Evolutionary conservation across 495 filamentous ascomycete genomes (phyloP).

Genomic region (Oleoguttula mirabilis): DNA sequence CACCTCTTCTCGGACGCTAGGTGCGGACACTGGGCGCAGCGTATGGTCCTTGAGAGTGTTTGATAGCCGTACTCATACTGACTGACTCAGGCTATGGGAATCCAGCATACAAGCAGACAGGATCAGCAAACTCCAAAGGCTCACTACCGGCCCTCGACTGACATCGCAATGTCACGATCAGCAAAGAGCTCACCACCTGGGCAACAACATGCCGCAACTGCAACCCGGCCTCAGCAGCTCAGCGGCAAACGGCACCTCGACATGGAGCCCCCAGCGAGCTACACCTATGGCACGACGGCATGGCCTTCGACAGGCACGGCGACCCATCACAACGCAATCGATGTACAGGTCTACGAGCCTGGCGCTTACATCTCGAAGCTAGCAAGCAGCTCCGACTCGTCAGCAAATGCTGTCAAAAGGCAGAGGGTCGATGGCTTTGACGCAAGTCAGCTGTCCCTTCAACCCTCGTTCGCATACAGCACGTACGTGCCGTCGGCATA

Average conservation of each 20-base stretch:
- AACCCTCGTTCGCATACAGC: slow-evolving; percentile 3
- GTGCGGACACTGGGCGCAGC: too few species aligned
- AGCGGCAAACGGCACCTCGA: not conserved
- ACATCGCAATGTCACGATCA: too few species aligned
- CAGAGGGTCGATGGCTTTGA: slow-evolving; percentile 2
- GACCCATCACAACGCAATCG: not conserved
- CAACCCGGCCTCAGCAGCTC: too few species aligned
- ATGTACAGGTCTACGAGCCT: slow-evolving; percentile 10
- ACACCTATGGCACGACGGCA: not conserved
- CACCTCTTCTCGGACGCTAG: too few species aligned
- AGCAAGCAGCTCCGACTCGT: slow-evolving; percentile 1
- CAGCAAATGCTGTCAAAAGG: slow-evolving; percentile 5
- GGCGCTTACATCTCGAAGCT: slow-evolving; percentile 12
- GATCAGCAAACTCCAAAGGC: too few species aligned
- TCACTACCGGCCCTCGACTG: too few species aligned
- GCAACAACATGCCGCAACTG: too few species aligned
- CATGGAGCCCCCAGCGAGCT: not conserved
- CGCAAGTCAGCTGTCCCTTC: not conserved
- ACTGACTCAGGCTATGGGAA: too few species aligned
- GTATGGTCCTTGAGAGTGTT: too few species aligned
- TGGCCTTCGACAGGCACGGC: not conserved
- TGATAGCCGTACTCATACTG: too few species aligned
- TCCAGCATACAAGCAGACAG: too few species aligned
- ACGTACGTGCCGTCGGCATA: not conserved
- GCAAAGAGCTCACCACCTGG: too few species aligned